Conservation (phyloP, 257 asterid species). For the Solanum paucissectum region DNA sequence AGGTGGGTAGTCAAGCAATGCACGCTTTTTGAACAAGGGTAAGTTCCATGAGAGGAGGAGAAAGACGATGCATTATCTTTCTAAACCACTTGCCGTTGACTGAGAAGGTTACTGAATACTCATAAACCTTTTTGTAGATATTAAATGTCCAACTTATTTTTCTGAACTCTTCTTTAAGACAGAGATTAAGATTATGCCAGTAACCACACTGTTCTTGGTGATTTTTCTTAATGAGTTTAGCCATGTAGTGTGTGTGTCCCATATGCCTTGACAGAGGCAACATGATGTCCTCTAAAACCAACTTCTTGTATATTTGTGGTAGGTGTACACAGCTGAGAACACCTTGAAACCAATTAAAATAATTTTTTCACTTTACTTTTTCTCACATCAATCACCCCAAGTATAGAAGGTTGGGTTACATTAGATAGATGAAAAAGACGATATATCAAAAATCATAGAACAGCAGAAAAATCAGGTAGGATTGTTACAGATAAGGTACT, state of each 20-base stretch:
- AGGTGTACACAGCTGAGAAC: not conserved
- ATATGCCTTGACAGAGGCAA: not conserved
- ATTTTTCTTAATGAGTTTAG: not conserved
- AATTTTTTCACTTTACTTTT: not conserved
- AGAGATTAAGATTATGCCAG: not conserved
- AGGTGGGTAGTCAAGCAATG: not conserved
- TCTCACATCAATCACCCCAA: not conserved
- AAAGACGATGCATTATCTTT: not conserved
- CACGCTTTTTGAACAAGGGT: not conserved
- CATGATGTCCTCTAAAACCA: not conserved
- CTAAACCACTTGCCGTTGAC: not conserved
- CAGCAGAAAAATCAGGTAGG: not conserved
- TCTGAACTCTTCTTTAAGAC: not conserved
- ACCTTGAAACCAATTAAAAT: not conserved
- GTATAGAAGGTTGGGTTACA: not conserved
- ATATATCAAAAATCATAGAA: not conserved
- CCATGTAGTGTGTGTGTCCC: not conserved
- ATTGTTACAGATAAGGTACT: not conserved
- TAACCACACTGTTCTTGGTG: not conserved
- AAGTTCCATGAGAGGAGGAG: not conserved
- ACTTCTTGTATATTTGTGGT: not conserved
- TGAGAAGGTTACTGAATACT: not conserved
- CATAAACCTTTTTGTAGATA: not conserved
- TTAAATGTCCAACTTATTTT: not conserved
- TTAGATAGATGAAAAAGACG: not conserved